Conservation (phyloP, 1,284 basidiomycete genomes). For the Termitomyces sp. region DNA sequence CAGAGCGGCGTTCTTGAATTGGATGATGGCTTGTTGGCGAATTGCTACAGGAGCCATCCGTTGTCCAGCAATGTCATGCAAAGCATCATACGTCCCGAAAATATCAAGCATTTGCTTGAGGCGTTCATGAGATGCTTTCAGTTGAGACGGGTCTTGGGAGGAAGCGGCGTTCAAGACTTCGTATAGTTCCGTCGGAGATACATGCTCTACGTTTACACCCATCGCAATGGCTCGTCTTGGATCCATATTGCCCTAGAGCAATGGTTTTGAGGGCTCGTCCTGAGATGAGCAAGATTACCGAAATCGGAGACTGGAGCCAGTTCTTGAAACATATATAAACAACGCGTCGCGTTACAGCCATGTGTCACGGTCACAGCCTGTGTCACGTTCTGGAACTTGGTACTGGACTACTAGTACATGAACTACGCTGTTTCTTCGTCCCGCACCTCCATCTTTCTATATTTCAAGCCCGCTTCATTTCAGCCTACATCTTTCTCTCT, state of each 20-base stretch:
- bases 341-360: conserved; percentile 31
- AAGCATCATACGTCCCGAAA: conserved; percentile 62
- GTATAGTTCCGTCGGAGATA: conserved; percentile 58
- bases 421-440: conserved; percentile 2
- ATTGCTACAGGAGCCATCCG: conserved; percentile 52
- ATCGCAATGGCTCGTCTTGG: conserved; percentile 20
- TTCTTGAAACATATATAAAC: conserved; percentile 21
- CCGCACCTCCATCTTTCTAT: conserved; percentile 2
- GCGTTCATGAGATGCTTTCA: conserved; percentile 54
- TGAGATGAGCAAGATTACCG: not conserved
- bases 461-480: not conserved
- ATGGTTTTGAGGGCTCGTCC: not conserved
- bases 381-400: not conserved
- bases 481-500: not conserved
- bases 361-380: conserved; percentile 5
- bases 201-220: conserved; percentile 32
- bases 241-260: conserved; percentile 11
- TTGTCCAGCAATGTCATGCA: conserved; percentile 67
- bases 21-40: conserved; percentile 73
- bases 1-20: conserved; percentile 71
- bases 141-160: conserved; percentile 59
- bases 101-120: conserved; percentile 63
- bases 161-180: conserved; percentile 60
- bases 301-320: not conserved
- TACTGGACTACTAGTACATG: not conserved